Evolutionary conservation across 208 protist genomes (phyloP).

Genomic region (Strigomonas oncopelti): DNA sequence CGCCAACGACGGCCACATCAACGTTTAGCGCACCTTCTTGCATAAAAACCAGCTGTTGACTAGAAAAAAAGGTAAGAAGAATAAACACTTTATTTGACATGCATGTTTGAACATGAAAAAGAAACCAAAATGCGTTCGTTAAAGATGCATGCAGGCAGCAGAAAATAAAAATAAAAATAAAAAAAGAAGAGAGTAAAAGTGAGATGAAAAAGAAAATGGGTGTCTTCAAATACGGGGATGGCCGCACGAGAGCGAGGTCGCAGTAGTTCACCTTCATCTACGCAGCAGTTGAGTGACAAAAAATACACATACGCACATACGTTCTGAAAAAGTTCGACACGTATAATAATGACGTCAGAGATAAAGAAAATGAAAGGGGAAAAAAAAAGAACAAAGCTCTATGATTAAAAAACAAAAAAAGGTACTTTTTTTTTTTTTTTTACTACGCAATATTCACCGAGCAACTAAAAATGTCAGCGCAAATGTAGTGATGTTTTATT

Average conservation of each 20-base stretch:
- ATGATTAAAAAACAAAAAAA: background rate
- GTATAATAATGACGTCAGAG: background rate
- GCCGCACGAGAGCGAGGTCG: background rate
- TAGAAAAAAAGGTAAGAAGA: background rate
- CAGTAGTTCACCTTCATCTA: background rate
- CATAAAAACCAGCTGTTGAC: background rate
- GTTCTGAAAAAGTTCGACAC: background rate
- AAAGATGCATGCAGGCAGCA: constrained; percentile 5
- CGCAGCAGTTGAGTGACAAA: background rate
- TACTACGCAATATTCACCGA: background rate
- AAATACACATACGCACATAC: too few species aligned
- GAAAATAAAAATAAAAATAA: constrained; percentile 8
- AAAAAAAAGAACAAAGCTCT: background rate
- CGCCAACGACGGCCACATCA: constrained; percentile 59
- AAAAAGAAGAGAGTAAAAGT: constrained; percentile 9
- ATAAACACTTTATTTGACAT: background rate
- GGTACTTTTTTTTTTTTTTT: background rate
- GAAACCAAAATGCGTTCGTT: background rate
- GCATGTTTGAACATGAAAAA: background rate
- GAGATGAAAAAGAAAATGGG: constrained; percentile 6
- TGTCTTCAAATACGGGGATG: background rate
- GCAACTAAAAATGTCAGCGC: background rate
- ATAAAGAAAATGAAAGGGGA: background rate
- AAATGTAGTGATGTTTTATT: background rate
- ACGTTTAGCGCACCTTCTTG: background rate